phyloP scores from a whole-genome alignment of 108 stramenopile genomes.

The Fragilaria radians region DNA sequence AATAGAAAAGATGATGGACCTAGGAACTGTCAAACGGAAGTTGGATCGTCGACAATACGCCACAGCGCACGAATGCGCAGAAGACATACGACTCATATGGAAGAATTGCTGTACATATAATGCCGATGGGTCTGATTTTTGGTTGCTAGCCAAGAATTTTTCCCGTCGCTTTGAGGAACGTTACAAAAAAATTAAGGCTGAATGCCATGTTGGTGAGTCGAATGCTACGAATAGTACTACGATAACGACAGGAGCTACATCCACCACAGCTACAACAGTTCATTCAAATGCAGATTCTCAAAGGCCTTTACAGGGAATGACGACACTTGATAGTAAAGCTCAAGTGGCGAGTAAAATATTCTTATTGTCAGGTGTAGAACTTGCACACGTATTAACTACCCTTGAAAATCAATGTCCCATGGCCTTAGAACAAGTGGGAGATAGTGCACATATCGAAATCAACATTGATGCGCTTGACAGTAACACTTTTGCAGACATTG shows the following conservation, averaged over 20 bases:
- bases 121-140: slow-evolving; percentile 84
- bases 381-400: slow-evolving; percentile 72
- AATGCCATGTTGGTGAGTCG: background rate
- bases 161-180: slow-evolving; percentile 80
- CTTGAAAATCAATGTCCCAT: slow-evolving; percentile 82
- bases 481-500: slow-evolving; percentile 69
- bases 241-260: background rate
- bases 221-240: background rate
- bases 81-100: slow-evolving; percentile 95
- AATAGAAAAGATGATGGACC: slow-evolving; percentile 93
- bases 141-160: slow-evolving; percentile 73
- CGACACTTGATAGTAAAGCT: slow-evolving; percentile 72
- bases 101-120: slow-evolving; percentile 96
- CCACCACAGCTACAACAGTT: background rate
- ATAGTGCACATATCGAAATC: slow-evolving; percentile 65
- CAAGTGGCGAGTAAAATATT: slow-evolving; percentile 77
- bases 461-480: slow-evolving; percentile 84
- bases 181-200: slow-evolving; percentile 52
- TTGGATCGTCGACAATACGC: slow-evolving; percentile 76
- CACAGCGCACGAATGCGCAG: slow-evolving; percentile 63
- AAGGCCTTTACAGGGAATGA: slow-evolving; percentile 13
- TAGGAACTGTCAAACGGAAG: slow-evolving; percentile 87
- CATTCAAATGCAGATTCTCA: no score
- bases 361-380: slow-evolving; percentile 73
- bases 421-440: slow-evolving; percentile 57